These are phyloP conservation scores for Massariosphaeria phaeospora DNA, from an alignment of 495 filamentous ascomycete species.

Conservation along the genomic window DNA sequence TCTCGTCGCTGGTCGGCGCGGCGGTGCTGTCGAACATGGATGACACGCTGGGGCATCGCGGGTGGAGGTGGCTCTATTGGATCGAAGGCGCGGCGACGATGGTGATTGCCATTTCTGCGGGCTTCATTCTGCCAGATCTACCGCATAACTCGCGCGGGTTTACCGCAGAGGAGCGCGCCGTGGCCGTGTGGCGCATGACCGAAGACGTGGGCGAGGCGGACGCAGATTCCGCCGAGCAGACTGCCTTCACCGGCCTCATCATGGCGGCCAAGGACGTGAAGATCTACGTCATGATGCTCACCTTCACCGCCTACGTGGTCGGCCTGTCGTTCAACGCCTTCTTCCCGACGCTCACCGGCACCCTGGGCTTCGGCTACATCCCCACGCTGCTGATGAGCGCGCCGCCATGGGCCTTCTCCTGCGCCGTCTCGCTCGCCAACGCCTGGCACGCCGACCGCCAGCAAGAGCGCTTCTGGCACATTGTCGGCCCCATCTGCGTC, in stretches of 20 bases:
- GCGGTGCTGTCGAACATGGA: slow-evolving; percentile 18
- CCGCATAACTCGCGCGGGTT: slow-evolving; percentile 19
- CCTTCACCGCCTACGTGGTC: slow-evolving; percentile 22
- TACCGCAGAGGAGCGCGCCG: slow-evolving; percentile 10
- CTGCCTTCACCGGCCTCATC: slow-evolving; percentile 9
- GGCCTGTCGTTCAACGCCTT: slow-evolving; percentile 24
- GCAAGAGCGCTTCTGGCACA: slow-evolving; percentile 22
- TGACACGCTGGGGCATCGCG: slow-evolving; percentile 8
- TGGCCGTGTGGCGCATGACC: slow-evolving; percentile 21
- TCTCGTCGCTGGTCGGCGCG: slow-evolving; percentile 17
- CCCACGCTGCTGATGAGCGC: slow-evolving; percentile 18
- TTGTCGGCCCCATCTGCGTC: slow-evolving; percentile 10
- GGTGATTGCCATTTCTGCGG: slow-evolving; percentile 8
- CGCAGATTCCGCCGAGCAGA: slow-evolving; percentile 7
- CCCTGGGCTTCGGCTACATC: slow-evolving; percentile 18
- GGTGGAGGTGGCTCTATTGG: slow-evolving; percentile 20
- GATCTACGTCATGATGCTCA: slow-evolving; percentile 26
- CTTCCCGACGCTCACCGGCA: slow-evolving; percentile 19
- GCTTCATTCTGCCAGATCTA: slow-evolving; percentile 19
- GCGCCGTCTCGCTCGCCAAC: slow-evolving; percentile 10
- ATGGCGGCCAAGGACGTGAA: slow-evolving; percentile 20
- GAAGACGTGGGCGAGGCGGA: slow-evolving; percentile 24
- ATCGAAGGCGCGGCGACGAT: slow-evolving; percentile 21
- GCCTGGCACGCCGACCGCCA: slow-evolving; percentile 20
- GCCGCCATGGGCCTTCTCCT: slow-evolving; percentile 18